These are phyloP conservation scores for Balakata baccata DNA, from an alignment of 345 rosid species.

Conservation along the genomic window DNA sequence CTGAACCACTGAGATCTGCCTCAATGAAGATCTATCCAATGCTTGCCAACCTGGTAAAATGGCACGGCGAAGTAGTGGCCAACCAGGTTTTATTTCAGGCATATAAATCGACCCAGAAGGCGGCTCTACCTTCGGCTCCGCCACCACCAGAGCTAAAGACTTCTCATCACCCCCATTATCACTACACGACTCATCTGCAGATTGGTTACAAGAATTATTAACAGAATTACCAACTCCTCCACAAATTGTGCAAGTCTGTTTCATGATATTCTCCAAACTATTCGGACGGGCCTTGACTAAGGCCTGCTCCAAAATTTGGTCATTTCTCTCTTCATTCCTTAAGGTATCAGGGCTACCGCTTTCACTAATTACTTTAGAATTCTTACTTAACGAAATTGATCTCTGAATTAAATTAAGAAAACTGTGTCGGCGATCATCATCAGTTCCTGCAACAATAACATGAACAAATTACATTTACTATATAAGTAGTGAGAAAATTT, in stretches of 20 bases:
- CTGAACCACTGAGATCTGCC: conserved; percentile 44
- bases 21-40: conserved; percentile 34
- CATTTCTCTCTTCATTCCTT: conserved; percentile 24
- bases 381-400: conserved; percentile 43
- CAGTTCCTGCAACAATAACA: conserved; percentile 41
- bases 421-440: conserved; percentile 40
- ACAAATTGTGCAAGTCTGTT: conserved; percentile 57
- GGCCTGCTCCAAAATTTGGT: conserved; percentile 44
- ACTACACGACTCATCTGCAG: conserved; percentile 19
- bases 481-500: neutral
- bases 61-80: conserved; percentile 74
- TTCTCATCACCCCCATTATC: conserved; percentile 32
- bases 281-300: conserved; percentile 39
- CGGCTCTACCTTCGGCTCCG: conserved; percentile 34
- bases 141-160: conserved; percentile 55
- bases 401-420: conserved; percentile 57
- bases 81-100: conserved; percentile 69
- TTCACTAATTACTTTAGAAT: conserved; percentile 45
- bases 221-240: conserved; percentile 32
- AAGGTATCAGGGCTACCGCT: conserved; percentile 23
- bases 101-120: conserved; percentile 41
- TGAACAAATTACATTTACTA: neutral
- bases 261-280: conserved; percentile 25
- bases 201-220: conserved; percentile 24
- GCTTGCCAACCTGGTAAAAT: conserved; percentile 29